Evolutionary conservation across 495 filamentous ascomycete genomes (phyloP).

Genomic region (Xylaria curta): DNA sequence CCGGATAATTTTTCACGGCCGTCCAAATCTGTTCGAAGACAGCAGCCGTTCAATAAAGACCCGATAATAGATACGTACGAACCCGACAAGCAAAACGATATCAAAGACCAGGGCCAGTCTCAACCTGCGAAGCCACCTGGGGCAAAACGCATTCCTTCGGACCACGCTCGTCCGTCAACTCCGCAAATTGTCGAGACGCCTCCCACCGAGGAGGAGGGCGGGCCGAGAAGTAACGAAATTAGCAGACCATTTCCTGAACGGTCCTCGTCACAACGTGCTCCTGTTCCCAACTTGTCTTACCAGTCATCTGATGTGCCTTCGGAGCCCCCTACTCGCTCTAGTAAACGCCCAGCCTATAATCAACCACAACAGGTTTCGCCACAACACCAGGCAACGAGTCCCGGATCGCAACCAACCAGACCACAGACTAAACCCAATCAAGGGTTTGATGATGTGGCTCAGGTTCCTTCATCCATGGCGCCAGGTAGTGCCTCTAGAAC

Average conservation of each 20-base stretch:
- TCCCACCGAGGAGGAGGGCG: constrained; percentile 52
- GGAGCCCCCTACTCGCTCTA: constrained; percentile 58
- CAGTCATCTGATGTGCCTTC: constrained; percentile 30
- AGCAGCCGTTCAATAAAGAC: constrained; percentile 51
- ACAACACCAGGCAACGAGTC: constrained; percentile 29
- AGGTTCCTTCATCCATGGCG: constrained; percentile 69
- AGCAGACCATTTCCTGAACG: constrained; percentile 53
- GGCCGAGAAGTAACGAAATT: constrained; percentile 30
- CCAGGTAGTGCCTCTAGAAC: constrained; percentile 72
- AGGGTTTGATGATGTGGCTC: constrained; percentile 66
- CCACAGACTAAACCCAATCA: constrained; percentile 38
- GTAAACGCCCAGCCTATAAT: constrained; percentile 49
- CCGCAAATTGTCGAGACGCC: constrained; percentile 77
- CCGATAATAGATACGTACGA: constrained; percentile 25
- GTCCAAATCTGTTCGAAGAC: constrained; percentile 50
- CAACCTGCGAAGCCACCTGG: constrained; percentile 29
- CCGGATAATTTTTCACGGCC: constrained; percentile 63
- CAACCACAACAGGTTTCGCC: constrained; percentile 40
- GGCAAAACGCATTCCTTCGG: constrained; percentile 31
- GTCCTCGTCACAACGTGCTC: constrained; percentile 58
- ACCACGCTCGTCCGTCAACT: constrained; percentile 48
- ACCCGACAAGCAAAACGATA: constrained; percentile 22
- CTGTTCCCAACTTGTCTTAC: constrained; percentile 31
- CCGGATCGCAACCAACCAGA: constrained; percentile 29
- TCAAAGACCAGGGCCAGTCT: constrained; percentile 29